Base-by-base conservation (phyloP, 1,284 basidiomycete species). In the Melampsora americana region DNA sequence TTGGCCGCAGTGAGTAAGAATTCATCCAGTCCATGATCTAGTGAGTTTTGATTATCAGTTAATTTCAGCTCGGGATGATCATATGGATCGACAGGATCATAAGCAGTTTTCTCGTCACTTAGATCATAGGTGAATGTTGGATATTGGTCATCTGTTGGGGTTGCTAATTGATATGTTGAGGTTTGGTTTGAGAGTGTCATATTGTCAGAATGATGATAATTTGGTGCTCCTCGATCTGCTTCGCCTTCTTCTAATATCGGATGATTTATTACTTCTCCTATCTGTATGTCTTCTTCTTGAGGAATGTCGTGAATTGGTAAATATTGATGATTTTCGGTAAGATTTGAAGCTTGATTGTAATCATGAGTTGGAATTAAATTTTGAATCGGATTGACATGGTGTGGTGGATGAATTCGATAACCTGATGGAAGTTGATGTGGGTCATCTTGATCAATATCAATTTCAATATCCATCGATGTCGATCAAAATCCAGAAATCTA, bases 1-100 rank as follows among this genome's bases (percentile, higher is more conserved):
- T 84, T 79, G 18, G 12, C n/a, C 12, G 61, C 14, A 32, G 44
- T 30, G 23, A 62, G 30, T 39, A n/a, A n/a, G 39, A 72, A 72
- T 5, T 62, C 70, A 30, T 46, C 61, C 42, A 62, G 70, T 46
- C 44, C 50, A 16, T 72, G 56, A 30, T 26, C 48, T 16, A 16
- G 28, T 35, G n/a, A 32, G 26, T 26, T 44, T 39, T 61, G 39
- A 53, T 7, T 30, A 35, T 30, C 23, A n/a, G 65, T 16, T n/a
- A 72, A 23, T 14, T 26, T 42, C 6, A 42, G 39, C 12, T 42
- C 39, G 4, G 39, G 39, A 42, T 5, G 39, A 42, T 42, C 39
- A 42, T 42, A 42, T 42, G 39, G 39, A 42, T 42, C 39, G 39
- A 42, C 11, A 1, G 39, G 39, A 42, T 42, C 39, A 42, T 42